Conservation (phyloP, 1,284 basidiomycete species). For the Microbotryum saponariae region DNA sequence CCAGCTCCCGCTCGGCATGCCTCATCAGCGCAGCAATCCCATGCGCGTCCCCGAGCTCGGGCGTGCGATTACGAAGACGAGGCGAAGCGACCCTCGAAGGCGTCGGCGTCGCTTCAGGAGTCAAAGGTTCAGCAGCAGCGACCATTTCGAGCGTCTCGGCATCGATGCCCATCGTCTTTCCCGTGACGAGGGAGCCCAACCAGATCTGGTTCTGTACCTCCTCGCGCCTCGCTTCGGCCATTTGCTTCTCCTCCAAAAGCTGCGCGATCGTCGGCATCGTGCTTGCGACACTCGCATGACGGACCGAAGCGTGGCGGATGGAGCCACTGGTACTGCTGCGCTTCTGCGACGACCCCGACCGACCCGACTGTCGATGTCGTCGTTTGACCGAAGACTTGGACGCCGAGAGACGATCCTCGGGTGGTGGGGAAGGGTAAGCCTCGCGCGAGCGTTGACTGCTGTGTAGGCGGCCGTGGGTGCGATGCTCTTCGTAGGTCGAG, state of each 20-base stretch:
- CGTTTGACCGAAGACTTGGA: neutral
- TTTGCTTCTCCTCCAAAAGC: neutral
- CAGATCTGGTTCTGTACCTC: neutral
- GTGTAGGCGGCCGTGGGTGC: neutral
- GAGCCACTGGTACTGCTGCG: conserved; percentile 6
- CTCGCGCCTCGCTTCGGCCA: neutral
- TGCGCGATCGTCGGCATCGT: neutral
- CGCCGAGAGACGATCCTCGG: neutral
- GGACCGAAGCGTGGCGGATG: neutral
- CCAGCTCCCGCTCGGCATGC: conserved; percentile 4
- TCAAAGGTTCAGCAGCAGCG: neutral
- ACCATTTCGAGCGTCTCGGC: conserved; percentile 2
- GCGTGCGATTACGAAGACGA: neutral
- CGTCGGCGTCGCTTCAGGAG: conserved; percentile 9
- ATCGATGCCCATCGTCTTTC: neutral
- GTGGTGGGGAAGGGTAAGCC: conserved; percentile 8
- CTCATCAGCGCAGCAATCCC: neutral
- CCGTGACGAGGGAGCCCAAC: neutral
- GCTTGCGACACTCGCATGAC: neutral
- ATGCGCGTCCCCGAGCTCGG: neutral
- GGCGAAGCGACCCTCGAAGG: conserved; percentile 1
- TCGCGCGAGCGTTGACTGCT: neutral
- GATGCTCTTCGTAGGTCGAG: neutral
- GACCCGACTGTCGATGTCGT: conserved; percentile 5
- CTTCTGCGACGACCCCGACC: neutral